Conservation (phyloP, 768 basidiomycete species). For the Kondoa malvinella region DNA sequence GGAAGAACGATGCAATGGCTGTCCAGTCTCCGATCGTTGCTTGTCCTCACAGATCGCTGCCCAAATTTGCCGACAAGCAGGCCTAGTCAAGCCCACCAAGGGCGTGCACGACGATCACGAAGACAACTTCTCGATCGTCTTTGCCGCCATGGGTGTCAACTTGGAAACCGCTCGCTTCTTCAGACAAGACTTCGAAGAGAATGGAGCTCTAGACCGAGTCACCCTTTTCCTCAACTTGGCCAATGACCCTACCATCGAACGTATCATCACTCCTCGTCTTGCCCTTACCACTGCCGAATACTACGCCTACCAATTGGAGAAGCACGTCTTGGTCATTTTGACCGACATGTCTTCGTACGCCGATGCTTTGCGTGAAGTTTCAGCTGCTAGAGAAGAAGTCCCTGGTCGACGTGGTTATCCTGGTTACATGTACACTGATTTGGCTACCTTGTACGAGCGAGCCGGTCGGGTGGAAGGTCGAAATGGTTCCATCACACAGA, state of each 20-base stretch:
- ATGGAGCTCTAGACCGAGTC: slow-evolving; percentile 89
- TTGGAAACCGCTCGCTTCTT: slow-evolving; percentile 99
- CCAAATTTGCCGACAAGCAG: slow-evolving; percentile 98
- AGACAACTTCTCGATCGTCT: slow-evolving; percentile 99
- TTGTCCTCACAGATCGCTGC: slow-evolving; percentile 56
- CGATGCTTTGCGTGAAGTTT: slow-evolving; percentile 91
- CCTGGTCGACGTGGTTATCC: slow-evolving; percentile 96
- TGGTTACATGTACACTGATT: slow-evolving; percentile 66
- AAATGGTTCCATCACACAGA: slow-evolving; percentile 98
- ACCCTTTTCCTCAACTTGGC: slow-evolving; percentile 97
- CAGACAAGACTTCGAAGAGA: slow-evolving; percentile 98
- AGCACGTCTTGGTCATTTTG: slow-evolving; percentile 95
- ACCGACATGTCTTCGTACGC: slow-evolving; percentile 99
- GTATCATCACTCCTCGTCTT: slow-evolving; percentile 96
- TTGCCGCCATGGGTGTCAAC: slow-evolving; percentile 99
- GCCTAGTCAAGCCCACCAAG: slow-evolving; percentile 90
- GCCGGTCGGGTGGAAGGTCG: slow-evolving; percentile 94
- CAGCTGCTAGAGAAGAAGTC: slow-evolving; percentile 96
- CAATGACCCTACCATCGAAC: slow-evolving; percentile 97
- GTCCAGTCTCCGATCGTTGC: slow-evolving; percentile 30
- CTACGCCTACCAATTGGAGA: slow-evolving; percentile 98
- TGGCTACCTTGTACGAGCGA: slow-evolving; percentile 97
- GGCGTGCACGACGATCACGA: slow-evolving; percentile 97
- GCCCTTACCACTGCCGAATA: slow-evolving; percentile 97
- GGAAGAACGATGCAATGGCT: slow-evolving; percentile 40